A percentile compares a stretch with the other conserved stretches of the same genome.
Conservation (phyloP, 805 yeast species). For the Metschnikowia henanensis region DNA sequence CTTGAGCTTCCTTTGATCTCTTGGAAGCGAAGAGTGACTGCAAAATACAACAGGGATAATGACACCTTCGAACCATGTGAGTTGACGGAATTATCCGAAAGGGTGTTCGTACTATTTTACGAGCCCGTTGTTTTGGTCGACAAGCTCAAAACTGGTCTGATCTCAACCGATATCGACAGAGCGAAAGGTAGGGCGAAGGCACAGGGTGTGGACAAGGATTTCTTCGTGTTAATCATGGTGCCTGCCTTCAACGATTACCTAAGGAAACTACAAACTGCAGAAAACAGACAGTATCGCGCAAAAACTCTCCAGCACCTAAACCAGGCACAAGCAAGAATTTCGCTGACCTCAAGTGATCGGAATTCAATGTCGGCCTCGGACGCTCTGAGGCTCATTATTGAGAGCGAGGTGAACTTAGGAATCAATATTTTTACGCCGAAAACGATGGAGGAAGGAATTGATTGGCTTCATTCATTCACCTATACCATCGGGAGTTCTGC, state of each 20-base stretch:
- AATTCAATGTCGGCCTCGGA: slow-evolving; percentile 26
- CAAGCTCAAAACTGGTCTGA: slow-evolving; percentile 13
- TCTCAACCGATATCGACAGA: slow-evolving; percentile 10
- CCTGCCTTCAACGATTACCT: slow-evolving; percentile 50
- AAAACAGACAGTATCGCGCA: slow-evolving; percentile 45
- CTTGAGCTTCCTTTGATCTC: slow-evolving; percentile 43
- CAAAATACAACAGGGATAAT: slow-evolving; percentile 46
- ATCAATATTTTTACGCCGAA: slow-evolving; percentile 52
- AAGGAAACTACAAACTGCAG: slow-evolving; percentile 42
- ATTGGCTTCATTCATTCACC: slow-evolving; percentile 57
- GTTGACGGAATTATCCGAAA: slow-evolving; percentile 43
- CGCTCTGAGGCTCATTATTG: slow-evolving; percentile 41
- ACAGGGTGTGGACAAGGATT: slow-evolving; percentile 24
- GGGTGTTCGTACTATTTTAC: slow-evolving; percentile 43
- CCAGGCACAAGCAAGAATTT: slow-evolving; percentile 2
- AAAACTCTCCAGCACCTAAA: slow-evolving; percentile 15
- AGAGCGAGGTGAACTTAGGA: slow-evolving; percentile 46
- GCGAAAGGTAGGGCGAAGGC: slow-evolving; percentile 9
- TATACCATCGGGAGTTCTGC: slow-evolving; percentile 49
- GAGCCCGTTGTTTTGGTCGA: slow-evolving; percentile 45
- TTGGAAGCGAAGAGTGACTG: slow-evolving; percentile 51
- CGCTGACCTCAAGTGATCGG: neutral
- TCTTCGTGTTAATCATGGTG: slow-evolving; percentile 43
- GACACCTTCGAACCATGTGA: slow-evolving; percentile 58
- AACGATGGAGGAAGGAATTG: slow-evolving; percentile 45